A percentile compares a stretch with the other conserved stretches of the same genome.
Conservation (phyloP, 805 yeast species). For the Nakazawaea wyomingensis region DNA sequence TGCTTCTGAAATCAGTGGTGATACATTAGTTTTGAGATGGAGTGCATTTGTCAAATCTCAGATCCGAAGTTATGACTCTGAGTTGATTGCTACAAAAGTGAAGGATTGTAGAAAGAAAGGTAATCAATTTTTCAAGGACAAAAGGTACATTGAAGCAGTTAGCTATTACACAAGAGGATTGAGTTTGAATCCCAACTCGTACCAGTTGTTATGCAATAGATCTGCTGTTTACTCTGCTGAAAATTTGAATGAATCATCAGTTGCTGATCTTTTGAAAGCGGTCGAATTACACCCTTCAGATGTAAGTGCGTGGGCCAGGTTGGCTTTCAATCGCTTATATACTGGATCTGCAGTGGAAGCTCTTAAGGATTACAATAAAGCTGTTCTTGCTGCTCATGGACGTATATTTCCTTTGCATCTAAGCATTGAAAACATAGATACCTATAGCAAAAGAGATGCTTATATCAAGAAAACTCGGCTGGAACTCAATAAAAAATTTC, state of each 20-base stretch:
- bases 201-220: constrained; percentile 32
- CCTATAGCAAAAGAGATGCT: no score
- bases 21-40: background rate
- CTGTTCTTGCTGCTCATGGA: constrained; percentile 19
- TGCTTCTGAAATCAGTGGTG: background rate
- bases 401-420: constrained; percentile 3
- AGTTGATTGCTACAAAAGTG: background rate
- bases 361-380: constrained; percentile 30
- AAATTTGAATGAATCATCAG: constrained; percentile 30
- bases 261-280: constrained; percentile 29
- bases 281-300: constrained; percentile 27
- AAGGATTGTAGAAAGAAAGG: constrained; percentile 20
- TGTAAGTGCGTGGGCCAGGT: constrained; percentile 34
- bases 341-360: constrained; percentile 32
- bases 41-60: background rate
- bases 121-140: constrained; percentile 22
- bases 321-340: constrained; percentile 30
- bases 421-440: background rate
- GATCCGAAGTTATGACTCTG: background rate
- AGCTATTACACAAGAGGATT: constrained; percentile 33
- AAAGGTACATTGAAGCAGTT: constrained; percentile 28
- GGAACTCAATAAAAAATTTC: constrained; percentile 20
- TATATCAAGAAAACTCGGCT: constrained; percentile 18
- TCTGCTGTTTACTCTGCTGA: constrained; percentile 34
- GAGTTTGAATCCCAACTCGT: constrained; percentile 25